phyloP scores from a whole-genome alignment of 495 filamentous ascomycete genomes.

The Collariella sp. region DNA sequence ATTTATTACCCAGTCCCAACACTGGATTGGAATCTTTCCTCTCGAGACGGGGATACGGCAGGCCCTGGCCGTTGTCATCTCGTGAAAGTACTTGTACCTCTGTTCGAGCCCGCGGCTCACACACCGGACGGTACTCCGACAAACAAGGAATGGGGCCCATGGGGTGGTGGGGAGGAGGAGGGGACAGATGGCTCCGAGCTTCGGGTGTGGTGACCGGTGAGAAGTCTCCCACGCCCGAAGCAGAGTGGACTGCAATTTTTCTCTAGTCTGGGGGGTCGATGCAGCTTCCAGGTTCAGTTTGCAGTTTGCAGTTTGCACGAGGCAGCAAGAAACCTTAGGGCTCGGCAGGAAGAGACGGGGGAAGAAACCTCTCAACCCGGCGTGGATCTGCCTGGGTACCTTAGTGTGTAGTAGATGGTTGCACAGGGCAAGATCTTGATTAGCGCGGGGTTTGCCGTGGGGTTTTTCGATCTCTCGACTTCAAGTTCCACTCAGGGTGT shows the following conservation, averaged over 20 bases:
- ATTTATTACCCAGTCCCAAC: background rate
- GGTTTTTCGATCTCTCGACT: too few species aligned
- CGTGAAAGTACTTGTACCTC: constrained; percentile 9
- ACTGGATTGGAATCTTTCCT: background rate
- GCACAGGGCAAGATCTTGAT: background rate
- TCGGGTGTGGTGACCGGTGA: background rate
- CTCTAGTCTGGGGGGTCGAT: background rate
- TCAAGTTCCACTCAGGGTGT: too few species aligned
- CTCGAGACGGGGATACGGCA: background rate
- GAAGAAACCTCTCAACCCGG: too few species aligned
- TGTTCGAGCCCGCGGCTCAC: background rate
- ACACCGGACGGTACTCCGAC: background rate
- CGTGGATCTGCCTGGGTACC: too few species aligned
- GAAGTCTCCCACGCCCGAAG: background rate
- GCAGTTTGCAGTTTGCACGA: too few species aligned
- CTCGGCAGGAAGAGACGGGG: too few species aligned
- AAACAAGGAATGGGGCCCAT: background rate
- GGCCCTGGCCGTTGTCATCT: background rate
- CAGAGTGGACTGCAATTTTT: constrained; percentile 1
- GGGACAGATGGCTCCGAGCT: background rate
- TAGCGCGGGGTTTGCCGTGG: constrained; percentile 2
- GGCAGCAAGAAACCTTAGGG: background rate
- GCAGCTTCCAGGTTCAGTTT: too few species aligned
- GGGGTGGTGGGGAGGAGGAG: background rate
- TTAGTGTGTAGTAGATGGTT: background rate